Evolutionary conservation across 2,329 filamentous ascomycete genomes (phyloP), one percentile per base, ranked within the genome.

Genomic region (Claviceps arundinis): DNA sequence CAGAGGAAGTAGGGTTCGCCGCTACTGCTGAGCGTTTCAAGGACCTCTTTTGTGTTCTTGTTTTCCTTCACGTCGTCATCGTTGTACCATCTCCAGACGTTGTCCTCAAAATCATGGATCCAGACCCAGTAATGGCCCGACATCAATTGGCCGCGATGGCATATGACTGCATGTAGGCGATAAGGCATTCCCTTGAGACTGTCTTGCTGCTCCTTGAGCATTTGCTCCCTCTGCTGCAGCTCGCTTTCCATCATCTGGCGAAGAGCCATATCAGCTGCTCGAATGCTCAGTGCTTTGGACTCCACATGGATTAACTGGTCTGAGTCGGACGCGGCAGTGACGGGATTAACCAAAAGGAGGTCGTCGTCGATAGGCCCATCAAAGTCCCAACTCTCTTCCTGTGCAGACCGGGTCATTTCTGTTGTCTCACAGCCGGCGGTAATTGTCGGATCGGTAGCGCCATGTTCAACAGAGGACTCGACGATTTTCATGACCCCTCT

Each of bases 121-220:
- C 90, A 96, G 45, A 96, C 89, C 84, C 89, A 96, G 70, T 97
- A 98, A 67, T 98, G 93, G 0, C 93, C 93, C 46, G 84, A 84
- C 45, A 75, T 77, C 42, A 84, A 76, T 59, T 75, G 73, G 37
- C 87, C 87, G 19, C 85, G 83, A 65, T 98, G 93, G 60, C 95
- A 91, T 62, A 98, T 95, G 37, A 96, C 86, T 0, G 91, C 88
- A 59, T 96, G 90, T 4, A 98, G 78, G 14, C 81, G 81, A 65
- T 97, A 98, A 11, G 84, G 79, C 47, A 87, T 72, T 26, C 80
- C 72, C 44, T 76, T 75, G 61, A 84, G 77, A 50, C 79, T 76
- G 3, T 73, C 73, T 61, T 61, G 54, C 45, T 64, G 60, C 38
- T 58, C 52, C 37, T 61, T 54, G 1, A 69, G 57, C 0, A 53